These are phyloP conservation scores for Alternaria infectoria DNA, from an alignment of 2,329 filamentous ascomycete species.

Conservation along the genomic window DNA sequence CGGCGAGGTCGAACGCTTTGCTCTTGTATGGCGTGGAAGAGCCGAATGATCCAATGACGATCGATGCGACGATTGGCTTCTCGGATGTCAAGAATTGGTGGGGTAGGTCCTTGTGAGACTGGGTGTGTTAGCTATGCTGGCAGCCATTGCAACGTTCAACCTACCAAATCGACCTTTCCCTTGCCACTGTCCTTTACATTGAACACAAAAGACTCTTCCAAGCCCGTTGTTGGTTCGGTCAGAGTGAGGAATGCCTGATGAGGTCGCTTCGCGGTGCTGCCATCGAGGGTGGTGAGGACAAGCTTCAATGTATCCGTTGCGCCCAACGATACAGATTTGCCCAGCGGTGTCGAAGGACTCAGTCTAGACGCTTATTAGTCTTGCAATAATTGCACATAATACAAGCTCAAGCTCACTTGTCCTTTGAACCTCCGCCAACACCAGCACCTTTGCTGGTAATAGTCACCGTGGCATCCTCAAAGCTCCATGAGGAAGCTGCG, in stretches of 20 bases:
- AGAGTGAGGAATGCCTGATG: constrained; percentile 94
- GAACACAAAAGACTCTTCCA: constrained; percentile 88
- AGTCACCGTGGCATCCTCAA: constrained; percentile 73
- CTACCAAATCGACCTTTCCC: constrained; percentile 81
- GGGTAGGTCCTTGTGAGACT: constrained; percentile 91
- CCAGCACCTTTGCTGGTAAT: constrained; percentile 66
- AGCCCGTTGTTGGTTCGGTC: constrained; percentile 72
- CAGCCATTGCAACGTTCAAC: constrained; percentile 36
- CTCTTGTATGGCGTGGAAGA: constrained; percentile 70
- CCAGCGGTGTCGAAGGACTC: constrained; percentile 62
- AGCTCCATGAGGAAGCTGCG: constrained; percentile 70
- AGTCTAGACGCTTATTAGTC: constrained; percentile 43
- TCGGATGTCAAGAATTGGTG: constrained; percentile 74
- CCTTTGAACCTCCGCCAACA: constrained; percentile 60
- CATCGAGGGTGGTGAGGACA: constrained; percentile 79
- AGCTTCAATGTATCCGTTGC: constrained; percentile 79
- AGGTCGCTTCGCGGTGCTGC: constrained; percentile 77
- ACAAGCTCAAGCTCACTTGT: constrained; percentile 63
- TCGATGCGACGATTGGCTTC: constrained; percentile 75
- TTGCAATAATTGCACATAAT: not conserved
- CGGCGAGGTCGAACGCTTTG: constrained; percentile 73
- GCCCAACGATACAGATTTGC: constrained; percentile 69
- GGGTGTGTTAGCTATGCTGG: constrained; percentile 35
- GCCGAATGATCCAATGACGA: constrained; percentile 89
- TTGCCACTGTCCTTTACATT: constrained; percentile 87